Evolutionary conservation across 2,329 filamentous ascomycete genomes (phyloP), one percentile per base, ranked within the genome.

Genomic region (Fusarium nurragi): DNA sequence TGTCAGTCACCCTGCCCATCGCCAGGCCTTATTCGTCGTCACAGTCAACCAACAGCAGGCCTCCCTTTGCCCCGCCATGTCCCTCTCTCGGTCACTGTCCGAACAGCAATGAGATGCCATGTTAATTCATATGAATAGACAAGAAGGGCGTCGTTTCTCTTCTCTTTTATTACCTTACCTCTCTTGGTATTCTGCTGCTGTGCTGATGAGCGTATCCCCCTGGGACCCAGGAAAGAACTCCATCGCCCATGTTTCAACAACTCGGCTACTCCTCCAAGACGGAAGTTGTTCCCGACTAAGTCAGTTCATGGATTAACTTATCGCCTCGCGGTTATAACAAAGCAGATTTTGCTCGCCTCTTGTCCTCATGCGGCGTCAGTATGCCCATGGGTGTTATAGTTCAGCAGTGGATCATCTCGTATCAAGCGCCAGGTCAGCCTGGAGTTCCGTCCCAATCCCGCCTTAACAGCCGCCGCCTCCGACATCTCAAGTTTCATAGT

Each of bases 401-500:
- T 59, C 30, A 52, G 10, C 39, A 36, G 60, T 52, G 54, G 39
- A 64, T 43, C 52, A 40, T 38, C 47, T 51, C 40, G 52, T 45
- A 19, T 67, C 51, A 51, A 65, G 45, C 64, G 47, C 46, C 43
- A 14, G 65, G 28, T 48, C 47, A 32, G 32, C 40, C 47, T 53
- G 30, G 43, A 41, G 47, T 39, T 34, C 51, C 55, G 69, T 71
- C 67, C 71, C 69, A 71, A 62, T 63, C 34, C 65, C 59, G 53
- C 60, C 57, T 57, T 71, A 55, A 64, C 64, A 69, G 56, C 56
- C 67, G 60, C 49, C 39, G 46, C 58, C 69, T 81, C 78, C 76
- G 76, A 83, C 81, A 71, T 72, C 70, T 76, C 72, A 69, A 70
- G 80, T 83, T 82, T 83, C 81, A 80, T 65, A 62, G 71, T 78